Evolutionary conservation across 331 rosid species (phyloP), one percentile per base, ranked within the genome.

Genomic region (Telfairia occidentalis): DNA sequence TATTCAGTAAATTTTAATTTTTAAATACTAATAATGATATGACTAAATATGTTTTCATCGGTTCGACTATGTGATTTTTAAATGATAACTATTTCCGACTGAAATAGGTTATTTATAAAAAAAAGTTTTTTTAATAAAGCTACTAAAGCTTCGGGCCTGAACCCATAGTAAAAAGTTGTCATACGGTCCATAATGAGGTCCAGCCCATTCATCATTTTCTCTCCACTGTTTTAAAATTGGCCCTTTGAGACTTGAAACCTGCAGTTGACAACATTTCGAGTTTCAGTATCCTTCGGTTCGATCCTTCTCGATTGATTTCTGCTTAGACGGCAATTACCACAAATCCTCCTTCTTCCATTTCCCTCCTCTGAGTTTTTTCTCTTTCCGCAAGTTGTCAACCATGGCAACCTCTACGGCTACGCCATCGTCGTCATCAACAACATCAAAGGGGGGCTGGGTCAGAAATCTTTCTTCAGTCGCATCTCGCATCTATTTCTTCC

Each of bases 401-500:
- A 87, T 91, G 96, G 89, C 97, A 37, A 82, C 67, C 45, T 37
- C 91, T 2, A 46, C 87, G n/a, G 30, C 91, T 2, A 46, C 87
- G n/a, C 37, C 82, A 6, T 58, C 82, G 0, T 49, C 78, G 7
- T 43, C 84, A 2, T 19, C 90, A 2, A 66, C 86, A 2, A 57
- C 88, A 46, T 73, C 88, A 0, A 91, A 74, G 67, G 28, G 84
- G 67, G 28, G 84, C 74, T 88, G 95, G 96, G 45, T 86, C 45
- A 83, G 83, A 65, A 87, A 81, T 12, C 11, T 91, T 19, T 87
- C 92, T 0, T 57, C 88, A 3, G 64, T 79, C 0, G 89, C 97
- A 11, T 76, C 96, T 52, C 86, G 85, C 77, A 60, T 89, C 89
- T 90, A 74, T 83, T 88, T 94, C 80, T 24, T 91, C 78, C 85